Percentiles rank a stretch among this genome's conserved stretches.
Evolutionary conservation across 306 rosid genomes (phyloP).

Genomic region (Chamaecrista fasciculata): DNA sequence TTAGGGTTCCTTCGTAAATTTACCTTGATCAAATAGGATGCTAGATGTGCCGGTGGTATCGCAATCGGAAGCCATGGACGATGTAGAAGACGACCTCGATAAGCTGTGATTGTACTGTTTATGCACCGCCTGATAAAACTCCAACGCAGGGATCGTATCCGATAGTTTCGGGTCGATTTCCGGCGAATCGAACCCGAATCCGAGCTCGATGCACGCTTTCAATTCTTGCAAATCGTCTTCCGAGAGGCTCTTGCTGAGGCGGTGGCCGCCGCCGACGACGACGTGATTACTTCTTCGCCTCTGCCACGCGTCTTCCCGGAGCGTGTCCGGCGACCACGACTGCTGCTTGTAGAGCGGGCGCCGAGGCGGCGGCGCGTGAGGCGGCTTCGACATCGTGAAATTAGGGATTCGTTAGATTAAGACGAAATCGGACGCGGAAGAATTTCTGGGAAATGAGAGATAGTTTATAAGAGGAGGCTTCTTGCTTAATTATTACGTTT

Average conservation of each 20-base stretch:
- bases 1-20: too few species aligned
- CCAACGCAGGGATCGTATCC: constrained; percentile 60
- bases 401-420: neutral
- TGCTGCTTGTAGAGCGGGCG: constrained; percentile 52
- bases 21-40: constrained; percentile 50
- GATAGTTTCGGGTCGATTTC: constrained; percentile 50
- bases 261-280: neutral
- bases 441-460: neutral
- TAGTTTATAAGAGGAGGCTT: neutral
- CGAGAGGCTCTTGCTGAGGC: constrained; percentile 50
- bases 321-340: constrained; percentile 68
- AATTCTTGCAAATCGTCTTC: constrained; percentile 67
- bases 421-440: neutral
- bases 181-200: constrained; percentile 65
- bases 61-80: constrained; percentile 40
- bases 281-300: constrained; percentile 37
- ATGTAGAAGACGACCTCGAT: constrained; percentile 40
- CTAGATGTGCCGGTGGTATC: constrained; percentile 30
- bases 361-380: constrained; percentile 37
- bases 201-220: constrained; percentile 76
- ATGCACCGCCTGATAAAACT: constrained; percentile 46
- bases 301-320: constrained; percentile 75
- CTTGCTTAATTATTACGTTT: neutral
- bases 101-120: constrained; percentile 40
- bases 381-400: constrained; percentile 32